Base-by-base conservation (phyloP, 2,329 filamentous ascomycete genomes). In the Xylaria sp. region DNA sequence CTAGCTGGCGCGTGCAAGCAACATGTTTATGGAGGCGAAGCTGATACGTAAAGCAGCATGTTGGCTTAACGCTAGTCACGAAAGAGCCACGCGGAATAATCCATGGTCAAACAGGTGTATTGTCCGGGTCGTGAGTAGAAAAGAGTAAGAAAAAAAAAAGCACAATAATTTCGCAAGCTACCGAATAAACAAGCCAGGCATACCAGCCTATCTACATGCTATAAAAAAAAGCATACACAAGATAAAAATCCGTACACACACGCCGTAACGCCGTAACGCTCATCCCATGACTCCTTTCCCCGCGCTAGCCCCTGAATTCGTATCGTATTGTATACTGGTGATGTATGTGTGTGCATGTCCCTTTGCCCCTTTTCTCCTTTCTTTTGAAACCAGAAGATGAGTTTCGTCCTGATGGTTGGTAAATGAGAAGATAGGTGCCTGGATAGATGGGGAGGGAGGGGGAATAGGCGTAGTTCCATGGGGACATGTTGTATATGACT, bases 181-280 rank as follows among this genome's bases (percentile, higher is more conserved):
- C 20, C 9, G 20, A 52, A 18, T 23, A 52, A 52, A 13, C 4
- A 9, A 49, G 20, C 4, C 20, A 12, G 15, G 39, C 41, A 18
- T 15, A 15, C 6, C 15, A 8, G 13, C 18, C 39, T 41, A 41
- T 12, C 46, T 49, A 49, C 23, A 5, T 15, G 12, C 48, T 28
- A 36, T 10, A 18, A 20, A 56, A 39, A 4, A 39, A 36, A 31
- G 36, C 28, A 33, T 10, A 33, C 28, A 54, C 25, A 18, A 46
- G 15, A 46, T 2, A n/a, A 18, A 7, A n/a, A n/a, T n/a, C n/a
- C n/a, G n/a, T n/a, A n/a, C n/a, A n/a, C n/a, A n/a, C n/a, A n/a
- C n/a, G n/a, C n/a, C n/a, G n/a, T n/a, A n/a, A n/a, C 57, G 41
- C 51, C 18, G 36, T 25, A 56, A 68, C 52, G 51, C 43, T 58